These are phyloP conservation scores for Erythrophleum ivorense DNA, from an alignment of 331 rosid species.

Conservation along the genomic window DNA sequence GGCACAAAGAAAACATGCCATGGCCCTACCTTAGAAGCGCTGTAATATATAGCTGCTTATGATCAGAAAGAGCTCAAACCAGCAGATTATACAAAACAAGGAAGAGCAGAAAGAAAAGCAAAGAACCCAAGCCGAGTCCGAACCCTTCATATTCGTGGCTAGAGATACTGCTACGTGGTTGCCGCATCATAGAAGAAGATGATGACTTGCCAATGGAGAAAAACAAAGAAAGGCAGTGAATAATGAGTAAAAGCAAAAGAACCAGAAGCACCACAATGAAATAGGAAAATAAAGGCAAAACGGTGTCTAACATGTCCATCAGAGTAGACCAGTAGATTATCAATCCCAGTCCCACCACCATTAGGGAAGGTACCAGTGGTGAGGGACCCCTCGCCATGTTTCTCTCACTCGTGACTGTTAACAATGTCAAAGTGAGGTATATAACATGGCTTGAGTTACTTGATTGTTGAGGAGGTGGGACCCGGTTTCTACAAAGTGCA, in stretches of 20 bases:
- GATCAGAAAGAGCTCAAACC: background rate
- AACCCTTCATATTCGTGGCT: constrained; percentile 44
- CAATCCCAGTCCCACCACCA: constrained; percentile 44
- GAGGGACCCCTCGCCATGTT: constrained; percentile 51
- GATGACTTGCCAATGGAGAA: constrained; percentile 43
- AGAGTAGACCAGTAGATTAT: constrained; percentile 40
- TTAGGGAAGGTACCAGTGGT: constrained; percentile 46
- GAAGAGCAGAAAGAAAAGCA: constrained; percentile 50
- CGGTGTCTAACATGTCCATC: constrained; percentile 23
- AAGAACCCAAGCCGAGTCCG: constrained; percentile 47
- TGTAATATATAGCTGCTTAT: background rate
- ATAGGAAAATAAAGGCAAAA: constrained; percentile 23
- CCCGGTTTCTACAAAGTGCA: too few relatives aligned
- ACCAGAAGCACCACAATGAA: constrained; percentile 44
- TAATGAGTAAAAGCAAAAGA: constrained; percentile 23
- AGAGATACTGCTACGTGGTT: background rate
- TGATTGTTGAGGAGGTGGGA: background rate
- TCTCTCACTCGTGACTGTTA: background rate
- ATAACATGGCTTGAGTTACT: constrained; percentile 14
- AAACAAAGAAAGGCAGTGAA: constrained; percentile 35
- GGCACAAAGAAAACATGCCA: background rate
- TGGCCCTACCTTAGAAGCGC: background rate
- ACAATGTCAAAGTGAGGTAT: constrained; percentile 27
- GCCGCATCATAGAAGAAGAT: constrained; percentile 22
- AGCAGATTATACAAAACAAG: constrained; percentile 40